These are phyloP conservation scores for Linnemannia schmuckeri DNA, from an alignment of 192 early-diverging fungal species.

Conservation along the genomic window DNA sequence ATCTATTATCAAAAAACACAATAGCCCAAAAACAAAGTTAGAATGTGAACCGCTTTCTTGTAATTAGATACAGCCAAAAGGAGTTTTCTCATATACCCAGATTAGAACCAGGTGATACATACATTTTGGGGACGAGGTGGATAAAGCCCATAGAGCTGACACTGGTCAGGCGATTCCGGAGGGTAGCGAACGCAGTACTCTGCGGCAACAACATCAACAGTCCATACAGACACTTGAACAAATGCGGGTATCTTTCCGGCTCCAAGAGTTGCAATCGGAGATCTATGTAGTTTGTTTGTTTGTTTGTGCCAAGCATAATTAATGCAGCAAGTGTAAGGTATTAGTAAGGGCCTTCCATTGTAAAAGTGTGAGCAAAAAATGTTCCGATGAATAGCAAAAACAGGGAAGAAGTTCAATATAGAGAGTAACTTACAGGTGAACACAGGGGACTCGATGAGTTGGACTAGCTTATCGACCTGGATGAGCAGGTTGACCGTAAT, in stretches of 20 bases:
- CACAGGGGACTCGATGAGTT: constrained; percentile 96
- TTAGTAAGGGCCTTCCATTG: neutral
- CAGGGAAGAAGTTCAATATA: no score
- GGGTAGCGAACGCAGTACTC: constrained; percentile 94
- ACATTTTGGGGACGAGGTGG: constrained; percentile 71
- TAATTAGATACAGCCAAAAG: neutral
- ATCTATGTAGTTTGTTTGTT: constrained; percentile 48
- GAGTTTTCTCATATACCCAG: neutral
- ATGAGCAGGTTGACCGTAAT: constrained; percentile 95
- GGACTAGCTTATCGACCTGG: constrained; percentile 98
- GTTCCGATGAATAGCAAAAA: neutral
- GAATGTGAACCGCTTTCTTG: neutral
- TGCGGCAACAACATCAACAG: constrained; percentile 98
- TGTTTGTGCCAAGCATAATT: neutral
- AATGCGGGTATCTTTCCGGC: constrained; percentile 87
- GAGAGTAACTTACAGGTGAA: constrained; percentile 80
- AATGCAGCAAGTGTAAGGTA: neutral
- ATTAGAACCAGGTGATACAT: neutral
- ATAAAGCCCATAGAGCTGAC: constrained; percentile 80
- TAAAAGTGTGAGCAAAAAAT: neutral
- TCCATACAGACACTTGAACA: constrained; percentile 95
- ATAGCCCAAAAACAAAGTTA: no score
- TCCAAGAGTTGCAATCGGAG: constrained; percentile 95
- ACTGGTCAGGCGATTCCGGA: constrained; percentile 93
- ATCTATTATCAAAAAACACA: neutral